These are phyloP conservation scores for Talaromyces ruber DNA, from an alignment of 495 filamentous ascomycete species.

Conservation along the genomic window DNA sequence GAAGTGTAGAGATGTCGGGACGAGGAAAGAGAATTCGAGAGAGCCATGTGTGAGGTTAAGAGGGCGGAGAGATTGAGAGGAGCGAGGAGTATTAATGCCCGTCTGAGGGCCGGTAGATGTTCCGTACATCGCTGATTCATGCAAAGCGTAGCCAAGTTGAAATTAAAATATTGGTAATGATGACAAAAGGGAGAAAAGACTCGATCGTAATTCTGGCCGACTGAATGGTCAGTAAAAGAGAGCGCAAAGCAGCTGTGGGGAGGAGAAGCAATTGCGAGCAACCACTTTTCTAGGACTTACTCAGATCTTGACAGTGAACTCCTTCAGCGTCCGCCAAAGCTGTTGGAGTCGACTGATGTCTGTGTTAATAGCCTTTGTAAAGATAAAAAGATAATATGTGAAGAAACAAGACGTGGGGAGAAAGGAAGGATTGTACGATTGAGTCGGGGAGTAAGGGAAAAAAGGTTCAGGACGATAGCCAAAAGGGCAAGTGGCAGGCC, in stretches of 20 bases:
- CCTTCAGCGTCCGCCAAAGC: slow-evolving; percentile 5
- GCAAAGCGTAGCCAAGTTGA: neutral
- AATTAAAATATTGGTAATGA: slow-evolving; percentile 6
- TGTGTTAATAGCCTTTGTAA: neutral
- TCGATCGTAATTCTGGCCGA: neutral
- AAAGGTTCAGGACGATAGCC: slow-evolving; percentile 12
- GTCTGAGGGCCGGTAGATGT: slow-evolving; percentile 76
- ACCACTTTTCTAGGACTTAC: slow-evolving; percentile 5
- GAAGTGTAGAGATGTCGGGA: slow-evolving; percentile 91
- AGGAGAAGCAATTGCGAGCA: neutral
- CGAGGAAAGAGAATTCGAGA: slow-evolving; percentile 88
- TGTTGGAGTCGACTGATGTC: slow-evolving; percentile 5
- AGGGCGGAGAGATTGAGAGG: slow-evolving; percentile 78
- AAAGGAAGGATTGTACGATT: slow-evolving; percentile 4
- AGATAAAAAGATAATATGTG: neutral
- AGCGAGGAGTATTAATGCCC: slow-evolving; percentile 90
- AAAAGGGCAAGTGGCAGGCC: neutral
- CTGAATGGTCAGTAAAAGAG: neutral
- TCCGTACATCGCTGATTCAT: slow-evolving; percentile 65
- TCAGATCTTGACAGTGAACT: slow-evolving; percentile 6
- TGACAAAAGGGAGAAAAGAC: slow-evolving; percentile 7
- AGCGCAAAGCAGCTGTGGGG: slow-evolving; percentile 2
- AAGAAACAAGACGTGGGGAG: neutral
- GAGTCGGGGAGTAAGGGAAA: slow-evolving; percentile 10
- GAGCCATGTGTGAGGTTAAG: slow-evolving; percentile 85